A percentile compares a stretch with the other conserved stretches of the same genome.
phyloP scores from a whole-genome alignment of 2,329 filamentous ascomycete genomes.

The Neofusicoccum ribis region DNA sequence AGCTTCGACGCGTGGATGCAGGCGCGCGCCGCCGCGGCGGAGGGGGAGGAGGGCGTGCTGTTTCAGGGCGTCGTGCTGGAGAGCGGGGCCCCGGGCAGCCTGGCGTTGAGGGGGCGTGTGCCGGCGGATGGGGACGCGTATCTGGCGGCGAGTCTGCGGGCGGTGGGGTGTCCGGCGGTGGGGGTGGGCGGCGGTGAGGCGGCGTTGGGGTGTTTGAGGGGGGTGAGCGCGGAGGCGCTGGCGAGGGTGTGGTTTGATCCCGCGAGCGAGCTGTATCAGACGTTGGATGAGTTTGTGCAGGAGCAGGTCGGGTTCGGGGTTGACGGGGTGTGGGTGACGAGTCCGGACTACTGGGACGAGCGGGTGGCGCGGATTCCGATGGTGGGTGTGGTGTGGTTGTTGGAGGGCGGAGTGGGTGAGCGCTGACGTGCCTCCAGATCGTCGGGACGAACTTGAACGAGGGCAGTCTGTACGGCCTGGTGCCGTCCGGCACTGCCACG shows the following conservation, averaged over 20 bases:
- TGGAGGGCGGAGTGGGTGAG: background rate
- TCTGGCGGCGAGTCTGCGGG: slow-evolving; percentile 31
- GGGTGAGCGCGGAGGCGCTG: slow-evolving; percentile 27
- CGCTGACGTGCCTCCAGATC: background rate
- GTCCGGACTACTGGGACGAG: slow-evolving; percentile 1
- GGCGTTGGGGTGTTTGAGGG: slow-evolving; percentile 1
- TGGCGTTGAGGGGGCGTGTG: slow-evolving; percentile 30
- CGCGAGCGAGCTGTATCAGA: background rate
- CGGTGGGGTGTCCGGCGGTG: background rate
- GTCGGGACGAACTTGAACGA: slow-evolving; percentile 1
- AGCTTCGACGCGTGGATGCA: slow-evolving; percentile 37
- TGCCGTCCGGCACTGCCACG: background rate
- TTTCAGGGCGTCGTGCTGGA: slow-evolving; percentile 44
- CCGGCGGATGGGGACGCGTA: slow-evolving; percentile 27
- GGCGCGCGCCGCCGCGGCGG: slow-evolving; percentile 35
- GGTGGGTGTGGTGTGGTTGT: background rate
- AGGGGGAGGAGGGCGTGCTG: slow-evolving; percentile 41
- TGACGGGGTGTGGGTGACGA: background rate
- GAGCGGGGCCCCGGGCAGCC: slow-evolving; percentile 36
- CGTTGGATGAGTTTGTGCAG: slow-evolving; percentile 7
- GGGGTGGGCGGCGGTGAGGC: background rate
- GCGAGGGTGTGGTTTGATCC: background rate
- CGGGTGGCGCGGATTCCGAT: background rate
- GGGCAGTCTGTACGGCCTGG: background rate
- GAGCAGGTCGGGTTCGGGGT: slow-evolving; percentile 1